phyloP scores from a whole-genome alignment of 805 yeast genomes.

The Dipodascus albidus region DNA sequence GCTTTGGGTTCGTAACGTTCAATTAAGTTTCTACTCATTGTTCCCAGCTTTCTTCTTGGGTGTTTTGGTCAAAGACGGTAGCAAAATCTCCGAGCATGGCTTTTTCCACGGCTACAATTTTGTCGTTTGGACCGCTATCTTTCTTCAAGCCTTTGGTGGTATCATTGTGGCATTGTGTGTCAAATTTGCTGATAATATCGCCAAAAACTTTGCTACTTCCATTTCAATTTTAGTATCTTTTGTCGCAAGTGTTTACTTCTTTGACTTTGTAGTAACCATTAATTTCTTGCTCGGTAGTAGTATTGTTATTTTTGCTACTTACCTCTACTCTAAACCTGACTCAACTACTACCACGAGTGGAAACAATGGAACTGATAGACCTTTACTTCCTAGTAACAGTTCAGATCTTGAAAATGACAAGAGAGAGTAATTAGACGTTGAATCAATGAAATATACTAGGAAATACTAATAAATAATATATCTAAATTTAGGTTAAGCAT shows the following conservation, averaged over 20 bases:
- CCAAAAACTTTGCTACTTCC: conserved; percentile 32
- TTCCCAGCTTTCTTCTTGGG: conserved; percentile 30
- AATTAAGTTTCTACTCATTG: conserved; percentile 28
- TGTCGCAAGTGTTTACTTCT: conserved; percentile 27
- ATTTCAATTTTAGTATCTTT: conserved; percentile 29
- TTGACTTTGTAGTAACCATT: conserved; percentile 25
- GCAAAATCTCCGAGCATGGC: conserved; percentile 24
- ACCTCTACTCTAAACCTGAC: conserved; percentile 21
- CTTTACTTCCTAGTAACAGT: background rate
- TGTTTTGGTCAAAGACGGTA: conserved; percentile 26
- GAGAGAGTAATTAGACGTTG: background rate
- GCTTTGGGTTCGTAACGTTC: conserved; percentile 31
- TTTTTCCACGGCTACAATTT: conserved; percentile 30
- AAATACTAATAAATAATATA: too few species aligned
- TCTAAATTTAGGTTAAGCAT: too few species aligned
- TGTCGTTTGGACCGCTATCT: conserved; percentile 28
- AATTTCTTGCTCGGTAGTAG: conserved; percentile 27
- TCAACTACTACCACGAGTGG: background rate
- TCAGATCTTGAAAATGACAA: background rate
- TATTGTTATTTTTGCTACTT: conserved; percentile 28
- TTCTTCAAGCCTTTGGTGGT: conserved; percentile 31
- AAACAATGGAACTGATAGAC: background rate
- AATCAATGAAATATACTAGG: too few species aligned
- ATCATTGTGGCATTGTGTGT: conserved; percentile 32
- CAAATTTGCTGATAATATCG: conserved; percentile 32